Evolutionary conservation across 2,329 filamentous ascomycete genomes (phyloP), one percentile per base, ranked within the genome.

Genomic region (Microdochium bolleyi): DNA sequence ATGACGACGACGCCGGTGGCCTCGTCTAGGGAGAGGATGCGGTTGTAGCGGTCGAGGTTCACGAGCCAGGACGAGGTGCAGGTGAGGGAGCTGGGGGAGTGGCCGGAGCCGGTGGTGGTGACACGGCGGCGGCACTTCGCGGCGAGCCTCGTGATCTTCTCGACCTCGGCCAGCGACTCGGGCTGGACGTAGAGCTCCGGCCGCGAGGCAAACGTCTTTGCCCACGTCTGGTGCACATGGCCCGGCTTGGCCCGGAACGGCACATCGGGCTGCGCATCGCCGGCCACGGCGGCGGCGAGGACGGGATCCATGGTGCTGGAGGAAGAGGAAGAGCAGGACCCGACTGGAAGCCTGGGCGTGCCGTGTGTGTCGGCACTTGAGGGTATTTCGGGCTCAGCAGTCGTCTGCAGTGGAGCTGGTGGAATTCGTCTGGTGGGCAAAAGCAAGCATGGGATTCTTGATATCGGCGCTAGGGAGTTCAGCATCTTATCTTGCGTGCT

Each of bases 51-150:
- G 74, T 99, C 94, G 56, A 99, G 82, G 67, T 96, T 97, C 60
- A 97, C 76, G 65, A 96, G 84, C 94, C 94, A 97, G 57, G 88
- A 89, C 16, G 89, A 94, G 4, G 92, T 95, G 71, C 90, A 95
- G 3, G 92, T 97, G 46, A 99, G 73, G 64, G 92, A 87, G 58
- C 88, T 95, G 8, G 92, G 94, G 52, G 92, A 96, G 73, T 99
- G 92, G 53, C 85, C 90, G 62, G 88, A 92, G 55, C 94, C 92
- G n/a, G 92, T 87, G 5, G 88, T 88, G 34, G 92, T 87, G 54
- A 99, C 73, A 55, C 91, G 86, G 49, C 89, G 85, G 44, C 91
- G 84, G 70, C 88, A 94, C 71, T 78, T 80, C 54, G 88, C 85
- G 5, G 94, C 94, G 22, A 96, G 80, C 44, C 79, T 85, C 56